These are phyloP conservation scores for Fusarium albosuccineum DNA, from an alignment of 2,329 filamentous ascomycete genomes.

Conservation along the genomic window DNA sequence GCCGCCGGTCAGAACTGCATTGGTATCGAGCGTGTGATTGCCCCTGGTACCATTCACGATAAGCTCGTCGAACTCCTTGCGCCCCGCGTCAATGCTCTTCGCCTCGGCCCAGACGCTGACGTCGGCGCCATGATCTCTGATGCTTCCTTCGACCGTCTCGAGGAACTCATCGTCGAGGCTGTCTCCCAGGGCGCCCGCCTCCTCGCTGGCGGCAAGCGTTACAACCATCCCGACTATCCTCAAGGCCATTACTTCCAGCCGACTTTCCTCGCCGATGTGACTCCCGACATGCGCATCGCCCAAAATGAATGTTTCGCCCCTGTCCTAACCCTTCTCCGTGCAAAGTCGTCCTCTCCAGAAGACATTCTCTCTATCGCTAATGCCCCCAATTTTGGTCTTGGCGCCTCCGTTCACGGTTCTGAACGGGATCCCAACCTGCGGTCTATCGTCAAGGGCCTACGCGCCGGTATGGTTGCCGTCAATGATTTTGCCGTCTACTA, in stretches of 20 bases:
- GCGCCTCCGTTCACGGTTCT: constrained; percentile 87
- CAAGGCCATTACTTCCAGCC: constrained; percentile 92
- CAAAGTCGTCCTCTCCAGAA: constrained; percentile 67
- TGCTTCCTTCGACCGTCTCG: constrained; percentile 79
- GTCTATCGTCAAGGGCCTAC: constrained; percentile 75
- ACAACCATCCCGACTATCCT: constrained; percentile 78
- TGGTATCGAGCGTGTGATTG: constrained; percentile 93
- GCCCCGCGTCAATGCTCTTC: constrained; percentile 79
- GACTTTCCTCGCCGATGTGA: constrained; percentile 92
- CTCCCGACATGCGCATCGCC: constrained; percentile 85
- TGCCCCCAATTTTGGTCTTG: constrained; percentile 85
- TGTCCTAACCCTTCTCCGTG: constrained; percentile 86
- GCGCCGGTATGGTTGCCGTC: constrained; percentile 90
- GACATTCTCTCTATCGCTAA: constrained; percentile 86
- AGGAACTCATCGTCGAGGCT: constrained; percentile 81
- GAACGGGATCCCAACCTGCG: constrained; percentile 71
- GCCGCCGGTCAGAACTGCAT: constrained; percentile 98
- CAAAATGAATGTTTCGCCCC: constrained; percentile 94
- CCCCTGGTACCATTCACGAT: constrained; percentile 81
- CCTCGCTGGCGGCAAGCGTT: constrained; percentile 81
- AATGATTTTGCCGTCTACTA: constrained; percentile 98
- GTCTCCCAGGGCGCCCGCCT: constrained; percentile 83
- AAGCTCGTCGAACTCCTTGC: constrained; percentile 77
- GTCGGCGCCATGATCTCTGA: constrained; percentile 92
- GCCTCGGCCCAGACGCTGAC: constrained; percentile 82